Evolutionary conservation across 2,329 filamentous ascomycete species (phyloP).

Genomic region (Cladophialophora psammophila): DNA sequence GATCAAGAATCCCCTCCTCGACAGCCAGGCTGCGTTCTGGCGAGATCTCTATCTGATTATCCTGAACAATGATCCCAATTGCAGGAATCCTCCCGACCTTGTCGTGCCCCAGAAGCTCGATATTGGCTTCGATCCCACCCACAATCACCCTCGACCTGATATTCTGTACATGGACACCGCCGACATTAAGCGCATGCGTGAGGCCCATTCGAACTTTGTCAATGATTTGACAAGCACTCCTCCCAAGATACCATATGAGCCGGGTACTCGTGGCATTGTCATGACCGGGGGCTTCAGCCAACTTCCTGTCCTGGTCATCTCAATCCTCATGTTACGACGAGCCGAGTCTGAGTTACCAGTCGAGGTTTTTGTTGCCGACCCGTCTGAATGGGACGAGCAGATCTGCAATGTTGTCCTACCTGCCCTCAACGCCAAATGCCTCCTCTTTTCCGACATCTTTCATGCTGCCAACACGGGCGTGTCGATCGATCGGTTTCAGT

Average conservation of each 20-base stretch:
- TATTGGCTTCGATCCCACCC: slow-evolving; percentile 36
- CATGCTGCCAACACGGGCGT: slow-evolving; percentile 32
- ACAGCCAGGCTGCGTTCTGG: slow-evolving; percentile 39
- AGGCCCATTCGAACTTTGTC: slow-evolving; percentile 52
- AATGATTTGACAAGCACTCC: slow-evolving; percentile 41
- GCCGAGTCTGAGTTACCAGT: slow-evolving; percentile 51
- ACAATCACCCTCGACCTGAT: slow-evolving; percentile 46
- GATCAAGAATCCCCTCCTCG: slow-evolving; percentile 28
- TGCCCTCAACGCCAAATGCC: slow-evolving; percentile 49
- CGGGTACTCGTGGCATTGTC: slow-evolving; percentile 53
- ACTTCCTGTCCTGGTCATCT: slow-evolving; percentile 50
- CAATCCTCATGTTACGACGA: slow-evolving; percentile 51
- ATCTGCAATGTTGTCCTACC: slow-evolving; percentile 50
- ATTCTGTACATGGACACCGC: slow-evolving; percentile 47
- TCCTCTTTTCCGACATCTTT: slow-evolving; percentile 44
- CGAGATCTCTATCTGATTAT: slow-evolving; percentile 36
- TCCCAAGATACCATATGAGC: slow-evolving; percentile 43
- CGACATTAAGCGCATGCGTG: slow-evolving; percentile 47
- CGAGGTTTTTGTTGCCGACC: slow-evolving; percentile 51
- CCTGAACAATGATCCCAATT: slow-evolving; percentile 39
- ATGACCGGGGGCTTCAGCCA: slow-evolving; percentile 50
- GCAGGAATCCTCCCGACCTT: slow-evolving; percentile 35
- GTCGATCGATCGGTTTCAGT: slow-evolving; percentile 53
- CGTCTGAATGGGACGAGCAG: slow-evolving; percentile 48
- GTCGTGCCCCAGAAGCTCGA: slow-evolving; percentile 40